phyloP scores from a whole-genome alignment of 169 alveolate species.

The Amoebophrya sp. region DNA sequence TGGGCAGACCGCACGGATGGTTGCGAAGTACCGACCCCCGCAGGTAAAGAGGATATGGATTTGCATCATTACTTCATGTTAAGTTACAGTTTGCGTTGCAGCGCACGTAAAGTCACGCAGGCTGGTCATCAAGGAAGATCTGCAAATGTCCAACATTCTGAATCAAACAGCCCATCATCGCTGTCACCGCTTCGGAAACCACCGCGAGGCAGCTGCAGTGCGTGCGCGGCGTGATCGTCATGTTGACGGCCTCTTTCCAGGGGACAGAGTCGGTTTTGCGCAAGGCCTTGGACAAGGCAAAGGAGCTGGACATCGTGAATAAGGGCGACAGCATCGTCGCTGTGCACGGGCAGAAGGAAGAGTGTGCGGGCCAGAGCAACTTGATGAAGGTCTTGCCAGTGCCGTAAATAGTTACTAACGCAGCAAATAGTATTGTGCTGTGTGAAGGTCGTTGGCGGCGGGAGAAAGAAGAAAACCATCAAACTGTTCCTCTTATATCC shows the following conservation, averaged over 20 bases:
- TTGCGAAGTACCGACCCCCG: slow-evolving; percentile 92
- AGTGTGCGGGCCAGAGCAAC: slow-evolving; percentile 85
- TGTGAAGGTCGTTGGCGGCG: no score
- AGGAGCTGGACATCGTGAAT: slow-evolving; percentile 72
- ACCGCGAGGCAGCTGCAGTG: slow-evolving; percentile 81
- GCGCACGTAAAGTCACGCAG: no score
- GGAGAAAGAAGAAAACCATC: no score
- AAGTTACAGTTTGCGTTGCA: background rate
- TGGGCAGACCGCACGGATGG: slow-evolving; percentile 90
- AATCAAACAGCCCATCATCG: slow-evolving; percentile 61
- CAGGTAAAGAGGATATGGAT: slow-evolving; percentile 30
- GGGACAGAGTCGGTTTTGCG: slow-evolving; percentile 59
- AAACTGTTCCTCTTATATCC: no score
- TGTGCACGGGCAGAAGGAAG: slow-evolving; percentile 90
- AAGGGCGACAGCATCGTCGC: slow-evolving; percentile 86
- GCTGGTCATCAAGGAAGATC: background rate
- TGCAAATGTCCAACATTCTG: background rate
- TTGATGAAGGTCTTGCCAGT: slow-evolving; percentile 77
- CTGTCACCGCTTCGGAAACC: slow-evolving; percentile 76
- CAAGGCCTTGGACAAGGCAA: slow-evolving; percentile 71
- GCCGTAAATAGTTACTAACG: no score
- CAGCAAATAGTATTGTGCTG: no score
- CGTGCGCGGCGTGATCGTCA: slow-evolving; percentile 86
- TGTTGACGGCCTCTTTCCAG: slow-evolving; percentile 65
- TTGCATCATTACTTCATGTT: no score